Conservation (phyloP, 2,329 filamentous ascomycete genomes). For the Nannizziopsis barbatae region DNA sequence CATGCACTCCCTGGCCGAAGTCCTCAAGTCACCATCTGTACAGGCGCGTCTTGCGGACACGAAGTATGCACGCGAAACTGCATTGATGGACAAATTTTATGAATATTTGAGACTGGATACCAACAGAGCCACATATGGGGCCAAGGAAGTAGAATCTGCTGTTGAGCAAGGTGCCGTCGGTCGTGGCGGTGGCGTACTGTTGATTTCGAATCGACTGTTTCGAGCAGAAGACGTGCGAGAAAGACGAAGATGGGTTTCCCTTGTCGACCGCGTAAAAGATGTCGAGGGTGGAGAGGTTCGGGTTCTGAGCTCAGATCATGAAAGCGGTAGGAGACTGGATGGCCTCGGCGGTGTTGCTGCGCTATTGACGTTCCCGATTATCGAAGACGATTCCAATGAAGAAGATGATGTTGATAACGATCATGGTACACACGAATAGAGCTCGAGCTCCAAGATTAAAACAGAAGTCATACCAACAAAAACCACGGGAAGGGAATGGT, state of each 20-base stretch:
- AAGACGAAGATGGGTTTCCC: slow-evolving; percentile 65
- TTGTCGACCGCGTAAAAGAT: slow-evolving; percentile 80
- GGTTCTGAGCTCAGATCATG: slow-evolving; percentile 85
- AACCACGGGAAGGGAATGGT: background rate
- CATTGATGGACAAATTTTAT: slow-evolving; percentile 73
- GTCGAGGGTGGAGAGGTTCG: slow-evolving; percentile 73
- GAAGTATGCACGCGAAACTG: slow-evolving; percentile 75
- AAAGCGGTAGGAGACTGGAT: slow-evolving; percentile 77
- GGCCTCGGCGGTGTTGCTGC: slow-evolving; percentile 79
- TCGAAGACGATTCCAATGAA: slow-evolving; percentile 64
- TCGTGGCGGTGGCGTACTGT: slow-evolving; percentile 66
- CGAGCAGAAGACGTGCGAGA: slow-evolving; percentile 66
- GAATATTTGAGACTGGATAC: slow-evolving; percentile 71
- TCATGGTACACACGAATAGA: slow-evolving; percentile 21
- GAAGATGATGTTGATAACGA: slow-evolving; percentile 33
- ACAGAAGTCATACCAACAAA: background rate
- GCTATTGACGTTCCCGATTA: slow-evolving; percentile 77
- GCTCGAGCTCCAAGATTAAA: background rate
- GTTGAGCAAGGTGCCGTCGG: slow-evolving; percentile 82
- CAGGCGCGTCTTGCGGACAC: slow-evolving; percentile 68
- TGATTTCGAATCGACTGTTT: slow-evolving; percentile 83
- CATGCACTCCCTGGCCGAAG: slow-evolving; percentile 75
- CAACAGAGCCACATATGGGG: slow-evolving; percentile 81
- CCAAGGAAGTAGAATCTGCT: slow-evolving; percentile 67
- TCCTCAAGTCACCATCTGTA: slow-evolving; percentile 71